Conservation (phyloP, 2,329 filamentous ascomycete genomes). For the Mycogone perniciosa region DNA sequence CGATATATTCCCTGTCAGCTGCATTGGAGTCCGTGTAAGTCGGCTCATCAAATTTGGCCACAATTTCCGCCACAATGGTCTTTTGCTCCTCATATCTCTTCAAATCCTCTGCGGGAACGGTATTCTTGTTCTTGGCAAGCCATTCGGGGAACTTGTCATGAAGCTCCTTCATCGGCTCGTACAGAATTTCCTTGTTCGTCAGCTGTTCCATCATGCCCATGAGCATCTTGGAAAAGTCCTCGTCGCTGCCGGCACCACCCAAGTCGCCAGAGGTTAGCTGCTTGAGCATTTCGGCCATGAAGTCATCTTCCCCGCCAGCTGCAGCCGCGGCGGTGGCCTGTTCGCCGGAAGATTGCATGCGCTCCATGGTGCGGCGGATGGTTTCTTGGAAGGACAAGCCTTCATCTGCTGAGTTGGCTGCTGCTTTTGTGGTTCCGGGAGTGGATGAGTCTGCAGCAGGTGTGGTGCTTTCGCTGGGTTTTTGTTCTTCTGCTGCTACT, state of each 20-base stretch:
- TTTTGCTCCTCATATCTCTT: slow-evolving; percentile 78
- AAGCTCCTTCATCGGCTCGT: slow-evolving; percentile 97
- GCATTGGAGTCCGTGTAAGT: slow-evolving; percentile 77
- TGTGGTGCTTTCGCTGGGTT: background rate
- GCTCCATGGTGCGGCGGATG: slow-evolving; percentile 89
- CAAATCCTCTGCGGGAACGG: slow-evolving; percentile 63
- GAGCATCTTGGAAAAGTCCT: slow-evolving; percentile 90
- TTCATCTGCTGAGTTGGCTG: slow-evolving; percentile 20
- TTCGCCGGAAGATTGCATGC: slow-evolving; percentile 85
- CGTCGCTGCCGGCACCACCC: slow-evolving; percentile 57
- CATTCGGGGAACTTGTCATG: slow-evolving; percentile 87
- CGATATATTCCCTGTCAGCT: slow-evolving; percentile 82
- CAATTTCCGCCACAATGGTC: slow-evolving; percentile 74
- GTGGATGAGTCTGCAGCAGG: background rate
- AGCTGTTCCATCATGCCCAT: slow-evolving; percentile 99
- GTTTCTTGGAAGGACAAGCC: slow-evolving; percentile 73
- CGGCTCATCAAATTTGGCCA: slow-evolving; percentile 76
- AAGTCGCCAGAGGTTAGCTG: slow-evolving; percentile 61
- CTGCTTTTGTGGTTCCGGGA: slow-evolving; percentile 5
- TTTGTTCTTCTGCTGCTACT: slow-evolving; percentile 26
- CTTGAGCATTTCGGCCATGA: slow-evolving; percentile 88
- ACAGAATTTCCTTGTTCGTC: slow-evolving; percentile 95
- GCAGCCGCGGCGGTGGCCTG: slow-evolving; percentile 74
- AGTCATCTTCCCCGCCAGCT: slow-evolving; percentile 63
- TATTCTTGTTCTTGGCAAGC: slow-evolving; percentile 70